Conservation (phyloP, 2,329 filamentous ascomycete species). For the Hypoxylon sp. region DNA sequence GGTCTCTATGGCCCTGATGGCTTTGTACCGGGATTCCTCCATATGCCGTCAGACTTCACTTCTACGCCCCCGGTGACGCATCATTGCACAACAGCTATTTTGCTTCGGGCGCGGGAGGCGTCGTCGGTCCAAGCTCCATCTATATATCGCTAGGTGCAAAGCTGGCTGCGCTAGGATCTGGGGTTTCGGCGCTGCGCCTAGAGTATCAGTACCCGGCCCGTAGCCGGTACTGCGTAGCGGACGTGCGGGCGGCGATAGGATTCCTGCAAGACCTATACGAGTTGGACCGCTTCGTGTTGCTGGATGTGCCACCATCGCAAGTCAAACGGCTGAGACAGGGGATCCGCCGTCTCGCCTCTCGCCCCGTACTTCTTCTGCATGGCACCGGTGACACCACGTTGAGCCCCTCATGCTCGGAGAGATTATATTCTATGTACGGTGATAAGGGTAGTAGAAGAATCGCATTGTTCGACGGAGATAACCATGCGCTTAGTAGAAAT, state of each 20-base stretch:
- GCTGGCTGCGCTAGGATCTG: slow-evolving; percentile 55
- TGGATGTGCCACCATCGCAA: slow-evolving; percentile 58
- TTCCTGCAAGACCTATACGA: slow-evolving; percentile 8
- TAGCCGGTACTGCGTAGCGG: neutral
- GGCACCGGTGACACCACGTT: neutral
- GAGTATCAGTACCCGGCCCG: slow-evolving; percentile 53
- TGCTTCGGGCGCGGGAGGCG: slow-evolving; percentile 10
- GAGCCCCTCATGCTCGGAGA: neutral
- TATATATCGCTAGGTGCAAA: slow-evolving; percentile 60
- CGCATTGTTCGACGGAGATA: neutral
- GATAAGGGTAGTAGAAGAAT: neutral
- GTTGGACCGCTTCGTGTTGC: slow-evolving; percentile 4
- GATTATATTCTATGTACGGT: neutral
- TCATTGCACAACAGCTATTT: slow-evolving; percentile 7
- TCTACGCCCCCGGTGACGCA: neutral
- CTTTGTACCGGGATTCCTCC: slow-evolving; percentile 52
- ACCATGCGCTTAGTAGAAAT: neutral
- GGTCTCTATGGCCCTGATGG: slow-evolving; percentile 26
- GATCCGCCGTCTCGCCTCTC: neutral
- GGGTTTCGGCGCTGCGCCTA: slow-evolving; percentile 57
- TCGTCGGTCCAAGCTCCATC: slow-evolving; percentile 58
- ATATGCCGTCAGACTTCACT: slow-evolving; percentile 51
- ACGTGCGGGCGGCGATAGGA: neutral
- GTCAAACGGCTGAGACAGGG: slow-evolving; percentile 54
- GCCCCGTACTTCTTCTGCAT: neutral